Evolutionary conservation across 2,329 filamentous ascomycete species (phyloP), one percentile per base, ranked within the genome.

Genomic region (Exophiala aquamarina): DNA sequence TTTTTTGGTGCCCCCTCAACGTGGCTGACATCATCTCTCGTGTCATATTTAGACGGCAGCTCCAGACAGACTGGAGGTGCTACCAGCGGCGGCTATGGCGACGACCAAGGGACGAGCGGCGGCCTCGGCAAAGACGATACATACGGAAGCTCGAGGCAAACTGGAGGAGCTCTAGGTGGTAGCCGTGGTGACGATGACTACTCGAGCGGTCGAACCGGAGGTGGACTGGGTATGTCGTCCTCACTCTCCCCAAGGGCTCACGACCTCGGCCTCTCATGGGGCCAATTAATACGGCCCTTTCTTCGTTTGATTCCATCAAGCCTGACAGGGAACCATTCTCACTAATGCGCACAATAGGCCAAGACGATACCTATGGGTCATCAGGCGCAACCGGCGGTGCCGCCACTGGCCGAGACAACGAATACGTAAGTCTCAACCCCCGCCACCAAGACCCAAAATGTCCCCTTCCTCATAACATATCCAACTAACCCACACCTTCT

Each of bases 351-450:
- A 20, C 38, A 26, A 13, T 17, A 47, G 38, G 42, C 40, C 19
- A 19, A n/a, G 41, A 54, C 33, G 52, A 58, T 36, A 54, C 23
- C 34, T 59, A 55, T 29, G 57, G 50, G 13, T 37, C 41, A 14
- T 50, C 48, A 36, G 48, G 50, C 41, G 41, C 48, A 26, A 47
- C 42, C 18, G 41, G 44, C 32, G 38, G 46, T 42, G 41, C 4
- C 14, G 44, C 39, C 28, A 44, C 32, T n/a, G 59, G 59, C 41
- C 51, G 44, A 39, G 59, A 50, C 41, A 52, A 53, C 37, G 52
- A 54, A 13, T 49, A 49, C 32, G 40, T 49, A 28, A 44, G 46
- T 38, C 26, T 31, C 29, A 4, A 14, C 29, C 41, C 15, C 21
- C 19, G 11, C 29, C 31, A 38, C 23, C 5, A 9, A 14, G 8